Conservation (phyloP, 2,329 filamentous ascomycete genomes). For the Scolecobasidium constrictum region DNA sequence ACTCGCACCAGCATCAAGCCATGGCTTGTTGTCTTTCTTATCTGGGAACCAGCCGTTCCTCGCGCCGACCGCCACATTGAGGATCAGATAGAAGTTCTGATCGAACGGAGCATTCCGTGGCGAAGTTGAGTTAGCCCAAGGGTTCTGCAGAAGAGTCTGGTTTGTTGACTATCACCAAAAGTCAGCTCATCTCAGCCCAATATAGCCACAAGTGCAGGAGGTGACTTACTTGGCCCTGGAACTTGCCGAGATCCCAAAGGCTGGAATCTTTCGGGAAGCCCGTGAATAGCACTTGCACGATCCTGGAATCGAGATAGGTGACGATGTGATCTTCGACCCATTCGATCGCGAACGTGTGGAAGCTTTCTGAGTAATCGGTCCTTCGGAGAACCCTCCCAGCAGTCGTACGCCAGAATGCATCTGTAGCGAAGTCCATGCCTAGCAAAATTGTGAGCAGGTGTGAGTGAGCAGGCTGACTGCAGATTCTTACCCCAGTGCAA, state of each 20-base stretch:
- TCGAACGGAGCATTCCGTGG: conserved; percentile 29
- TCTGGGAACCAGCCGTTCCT: conserved; percentile 11
- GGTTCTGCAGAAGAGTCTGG: conserved; percentile 33
- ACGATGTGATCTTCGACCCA: conserved; percentile 44
- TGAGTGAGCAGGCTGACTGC: too few species aligned
- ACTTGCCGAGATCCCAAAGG: conserved; percentile 28
- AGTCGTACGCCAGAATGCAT: conserved; percentile 21
- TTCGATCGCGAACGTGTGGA: conserved; percentile 43
- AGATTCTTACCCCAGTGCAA: conserved; percentile 37
- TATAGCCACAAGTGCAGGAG: conserved; percentile 36
- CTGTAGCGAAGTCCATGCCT: conserved; percentile 8
- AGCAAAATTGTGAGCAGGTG: neutral
- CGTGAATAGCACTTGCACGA: conserved; percentile 62
- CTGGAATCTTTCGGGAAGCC: conserved; percentile 40
- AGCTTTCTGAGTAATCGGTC: conserved; percentile 27
- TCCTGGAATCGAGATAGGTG: conserved; percentile 39
- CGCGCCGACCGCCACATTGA: conserved; percentile 25
- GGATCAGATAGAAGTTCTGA: conserved; percentile 29
- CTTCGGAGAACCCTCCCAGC: conserved; percentile 18
- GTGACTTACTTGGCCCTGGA: conserved; percentile 21
- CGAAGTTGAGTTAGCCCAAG: conserved; percentile 37
- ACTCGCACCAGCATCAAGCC: conserved; percentile 52
- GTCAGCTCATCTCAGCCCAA: conserved; percentile 31
- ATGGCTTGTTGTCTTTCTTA: conserved; percentile 49
- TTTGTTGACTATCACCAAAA: too few species aligned